Evolutionary conservation across 2,329 filamentous ascomycete species (phyloP).

Genomic region (Sporothrix globosa): DNA sequence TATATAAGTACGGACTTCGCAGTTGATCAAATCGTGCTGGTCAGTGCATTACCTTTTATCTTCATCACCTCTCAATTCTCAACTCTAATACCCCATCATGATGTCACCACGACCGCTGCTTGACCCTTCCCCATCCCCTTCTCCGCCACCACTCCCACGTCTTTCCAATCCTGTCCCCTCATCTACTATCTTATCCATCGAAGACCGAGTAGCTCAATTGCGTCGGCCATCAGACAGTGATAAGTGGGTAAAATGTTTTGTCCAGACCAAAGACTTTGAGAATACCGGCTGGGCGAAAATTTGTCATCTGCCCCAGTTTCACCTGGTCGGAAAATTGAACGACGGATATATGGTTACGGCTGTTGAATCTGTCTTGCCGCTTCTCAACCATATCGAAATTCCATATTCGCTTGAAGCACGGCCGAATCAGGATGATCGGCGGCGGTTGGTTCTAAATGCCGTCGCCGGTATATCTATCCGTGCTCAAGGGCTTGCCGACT

Average conservation of each 20-base stretch:
- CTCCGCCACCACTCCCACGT: not conserved
- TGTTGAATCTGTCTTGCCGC: not conserved
- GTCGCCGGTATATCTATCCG: not conserved
- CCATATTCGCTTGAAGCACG: not conserved
- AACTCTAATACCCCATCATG: not conserved
- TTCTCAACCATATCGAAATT: not conserved
- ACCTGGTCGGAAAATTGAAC: not conserved
- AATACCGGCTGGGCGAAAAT: not conserved
- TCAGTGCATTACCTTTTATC: not conserved
- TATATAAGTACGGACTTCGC: not conserved
- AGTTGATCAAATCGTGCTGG: not conserved
- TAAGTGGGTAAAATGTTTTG: not conserved
- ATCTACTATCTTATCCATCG: not conserved
- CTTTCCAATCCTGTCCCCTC: not conserved
- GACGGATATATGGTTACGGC: not conserved
- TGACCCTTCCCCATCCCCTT: not conserved
- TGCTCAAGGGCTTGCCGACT: constrained; percentile 4
- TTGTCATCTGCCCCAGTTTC: not conserved
- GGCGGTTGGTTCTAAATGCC: constrained; percentile 2
- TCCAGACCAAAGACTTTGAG: not conserved
- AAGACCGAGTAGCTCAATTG: not conserved
- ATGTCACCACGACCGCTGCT: not conserved
- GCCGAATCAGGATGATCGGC: not conserved
- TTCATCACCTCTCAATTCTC: not conserved
- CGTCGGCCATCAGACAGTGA: not conserved